Evolutionary conservation across 495 filamentous ascomycete species (phyloP).

Genomic region (Penicillium daleae): DNA sequence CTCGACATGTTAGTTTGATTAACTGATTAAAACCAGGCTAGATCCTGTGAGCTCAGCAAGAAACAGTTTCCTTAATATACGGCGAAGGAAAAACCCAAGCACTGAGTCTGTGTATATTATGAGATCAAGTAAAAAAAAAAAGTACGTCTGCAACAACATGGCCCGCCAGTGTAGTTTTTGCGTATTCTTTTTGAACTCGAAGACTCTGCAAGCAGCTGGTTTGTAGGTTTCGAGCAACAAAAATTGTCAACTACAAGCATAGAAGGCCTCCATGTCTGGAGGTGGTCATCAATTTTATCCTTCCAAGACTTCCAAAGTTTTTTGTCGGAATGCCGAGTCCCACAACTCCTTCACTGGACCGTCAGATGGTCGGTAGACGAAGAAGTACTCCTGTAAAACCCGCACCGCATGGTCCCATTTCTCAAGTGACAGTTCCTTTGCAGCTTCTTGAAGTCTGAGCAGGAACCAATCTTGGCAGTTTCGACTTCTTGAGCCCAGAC

Average conservation of each 20-base stretch:
- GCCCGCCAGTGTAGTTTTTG: not conserved
- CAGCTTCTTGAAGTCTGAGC: slow-evolving; percentile 5
- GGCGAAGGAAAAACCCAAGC: not conserved
- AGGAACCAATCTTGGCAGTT: slow-evolving; percentile 20
- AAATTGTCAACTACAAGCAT: not conserved
- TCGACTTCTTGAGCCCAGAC: not conserved
- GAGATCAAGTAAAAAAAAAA: not conserved
- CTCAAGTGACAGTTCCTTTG: slow-evolving; percentile 12
- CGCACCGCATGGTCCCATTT: slow-evolving; percentile 14
- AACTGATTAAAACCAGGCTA: no score
- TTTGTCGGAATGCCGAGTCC: slow-evolving; percentile 12
- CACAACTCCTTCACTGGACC: slow-evolving; percentile 18
- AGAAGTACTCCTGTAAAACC: slow-evolving; percentile 22
- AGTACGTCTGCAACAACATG: not conserved
- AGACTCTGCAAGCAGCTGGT: no score
- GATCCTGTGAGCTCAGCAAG: no score
- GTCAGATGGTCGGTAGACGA: slow-evolving; percentile 16
- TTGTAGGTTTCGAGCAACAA: no score
- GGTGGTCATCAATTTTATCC: not conserved
- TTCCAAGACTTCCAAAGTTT: no score
- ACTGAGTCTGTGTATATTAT: no score
- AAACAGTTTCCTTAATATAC: no score
- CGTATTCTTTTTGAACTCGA: no score
- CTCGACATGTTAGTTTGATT: no score
- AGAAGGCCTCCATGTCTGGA: not conserved